Evolutionary conservation across 495 filamentous ascomycete species (phyloP), one percentile per base, ranked within the genome.

Genomic region (Trichoderma asperelloides): DNA sequence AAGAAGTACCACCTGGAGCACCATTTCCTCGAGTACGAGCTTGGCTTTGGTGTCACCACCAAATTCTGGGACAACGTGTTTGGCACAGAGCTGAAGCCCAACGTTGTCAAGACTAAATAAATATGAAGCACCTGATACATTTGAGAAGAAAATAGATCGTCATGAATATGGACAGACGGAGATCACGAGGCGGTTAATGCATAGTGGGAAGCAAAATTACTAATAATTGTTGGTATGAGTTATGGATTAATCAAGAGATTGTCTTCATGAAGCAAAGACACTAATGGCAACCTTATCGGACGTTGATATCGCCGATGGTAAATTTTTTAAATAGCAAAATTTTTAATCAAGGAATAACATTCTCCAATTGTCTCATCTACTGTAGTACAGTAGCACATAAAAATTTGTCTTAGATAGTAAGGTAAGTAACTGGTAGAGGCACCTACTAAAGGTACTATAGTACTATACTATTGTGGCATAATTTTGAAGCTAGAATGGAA

Each of bases 1-100:
- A 98, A 97, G 86, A 97, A 96, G 77, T 95, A 96, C 71, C 96
- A 99, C 73, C 88, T 99, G 43, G 85, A 91, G 73, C 96, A 99
- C 75, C 96, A 99, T 79, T 99, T 96, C 74, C 89, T 91, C 30
- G 96, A 99, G 73, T 97, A 89, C 75, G 90, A 97, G 76, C 92
- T 96, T 68, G 96, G 96, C n/a, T 99, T 97, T 69, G 96, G 96
- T 27, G 95, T 99, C 33, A 97, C 95, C n/a, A 96, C 91, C 79
- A 86, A 88, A 47, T 96, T 99, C 84, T 99, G 96, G 96, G 96
- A 99, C 75, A 78, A 77, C 12, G 78, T 98, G 1, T 99, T 99
- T 73, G 90, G 91, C 63, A 99, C 96, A 21, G 89, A 95, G 79
- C 78, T 98, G 28, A 60, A 60, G 55, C 73, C 79, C 1, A 80